These are phyloP conservation scores for Trichoderma simmonsii DNA, from an alignment of 2,329 filamentous ascomycete genomes.

Conservation along the genomic window DNA sequence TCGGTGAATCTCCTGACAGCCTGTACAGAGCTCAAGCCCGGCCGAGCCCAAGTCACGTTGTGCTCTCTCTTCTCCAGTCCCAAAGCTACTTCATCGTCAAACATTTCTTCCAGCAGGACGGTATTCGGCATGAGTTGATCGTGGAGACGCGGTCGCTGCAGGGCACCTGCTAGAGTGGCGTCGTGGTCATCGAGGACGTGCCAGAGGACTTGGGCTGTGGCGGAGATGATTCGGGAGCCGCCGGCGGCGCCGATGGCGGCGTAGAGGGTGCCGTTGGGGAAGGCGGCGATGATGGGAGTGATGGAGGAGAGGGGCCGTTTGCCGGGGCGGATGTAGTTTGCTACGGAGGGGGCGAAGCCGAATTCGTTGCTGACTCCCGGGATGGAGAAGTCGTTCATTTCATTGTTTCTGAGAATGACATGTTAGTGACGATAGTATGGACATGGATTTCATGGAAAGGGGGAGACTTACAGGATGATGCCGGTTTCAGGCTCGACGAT, in stretches of 20 bases:
- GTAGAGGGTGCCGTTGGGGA: conserved; percentile 61
- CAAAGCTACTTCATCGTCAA: conserved; percentile 60
- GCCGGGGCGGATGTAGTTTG: conserved; percentile 76
- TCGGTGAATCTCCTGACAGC: conserved; percentile 58
- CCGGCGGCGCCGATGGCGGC: conserved; percentile 73
- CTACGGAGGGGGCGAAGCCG: conserved; percentile 73
- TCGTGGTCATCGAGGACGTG: conserved; percentile 68
- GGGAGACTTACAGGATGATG: conserved; percentile 59
- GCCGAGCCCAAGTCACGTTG: conserved; percentile 65
- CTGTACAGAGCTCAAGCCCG: conserved; percentile 67
- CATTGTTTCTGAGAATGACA: conserved; percentile 47
- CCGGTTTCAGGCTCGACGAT: conserved; percentile 80
- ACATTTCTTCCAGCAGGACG: conserved; percentile 65
- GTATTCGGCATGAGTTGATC: conserved; percentile 76
- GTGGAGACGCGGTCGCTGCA: conserved; percentile 68
- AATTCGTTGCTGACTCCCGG: conserved; percentile 76
- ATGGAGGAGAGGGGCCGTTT: conserved; percentile 86
- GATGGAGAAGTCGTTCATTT: conserved; percentile 82
- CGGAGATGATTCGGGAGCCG: conserved; percentile 78
- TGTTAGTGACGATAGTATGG: neutral
- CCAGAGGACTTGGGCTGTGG: conserved; percentile 71
- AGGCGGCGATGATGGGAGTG: conserved; percentile 70
- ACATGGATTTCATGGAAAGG: no score
- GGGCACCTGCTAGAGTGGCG: conserved; percentile 58
- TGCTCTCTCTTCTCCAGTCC: conserved; percentile 65